Evolutionary conservation across 352 stramenopile species (phyloP), one percentile per base, ranked within the genome.

Genomic region (Elongisporangium senticosum): DNA sequence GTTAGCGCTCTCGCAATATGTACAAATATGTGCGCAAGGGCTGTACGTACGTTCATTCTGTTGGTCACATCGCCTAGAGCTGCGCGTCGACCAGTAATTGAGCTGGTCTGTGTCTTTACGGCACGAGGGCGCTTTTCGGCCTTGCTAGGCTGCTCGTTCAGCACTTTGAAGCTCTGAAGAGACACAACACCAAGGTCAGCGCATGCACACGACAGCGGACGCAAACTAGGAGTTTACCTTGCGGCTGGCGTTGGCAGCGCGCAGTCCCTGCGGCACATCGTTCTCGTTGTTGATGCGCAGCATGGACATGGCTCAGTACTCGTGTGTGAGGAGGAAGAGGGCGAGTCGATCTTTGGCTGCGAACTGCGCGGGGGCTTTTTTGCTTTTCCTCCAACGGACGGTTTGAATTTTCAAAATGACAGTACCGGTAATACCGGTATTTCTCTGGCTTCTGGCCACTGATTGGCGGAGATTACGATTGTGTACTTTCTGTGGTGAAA

Each of bases 51-150:
- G 51, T 76, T 84, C 20, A 90, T 76, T 52, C 84, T 81, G 69
- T 93, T 90, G 51, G 81, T 91, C 51, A 81, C 75, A 64, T 93
- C 79, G 6, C 80, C 72, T 6, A 91, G 67, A 19, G 67, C 80
- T 5, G 77, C 49, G 22, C 77, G 79, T 51, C 49, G 21, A 24
- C 56, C 19, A 55, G 64, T 63, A 20, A 57, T 65, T 2, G 61
- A 64, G 10, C 53, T 59, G 17, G 50, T 61, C 53, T 86, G 63
- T 11, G 72, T 56, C 57, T 88, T 87, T 24, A 76, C 61, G 21
- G 75, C 69, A 40, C 78, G 77, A 55, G 66, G 76, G 20, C 77
- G 79, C 69, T 89, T 89, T 56, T 90, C 82, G 14, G 67, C 58
- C 37, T 79, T 77, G 53, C 72, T 67, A 23, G 43, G 37, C 23